Evolutionary conservation across 495 filamentous ascomycete species (phyloP).

Genomic region (Penicillium manginii): DNA sequence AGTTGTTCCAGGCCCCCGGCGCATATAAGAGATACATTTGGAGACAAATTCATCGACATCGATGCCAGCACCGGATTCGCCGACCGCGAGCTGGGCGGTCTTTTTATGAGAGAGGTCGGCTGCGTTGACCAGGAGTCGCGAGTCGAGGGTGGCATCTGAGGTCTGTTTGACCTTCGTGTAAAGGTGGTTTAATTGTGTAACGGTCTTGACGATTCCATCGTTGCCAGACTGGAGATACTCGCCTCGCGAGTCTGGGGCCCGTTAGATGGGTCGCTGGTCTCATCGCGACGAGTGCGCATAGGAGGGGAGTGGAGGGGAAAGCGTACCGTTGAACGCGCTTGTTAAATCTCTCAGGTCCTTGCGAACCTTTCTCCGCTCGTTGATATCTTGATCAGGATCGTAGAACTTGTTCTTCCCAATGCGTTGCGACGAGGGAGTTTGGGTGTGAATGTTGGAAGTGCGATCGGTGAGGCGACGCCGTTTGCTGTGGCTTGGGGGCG

Average conservation of each 20-base stretch:
- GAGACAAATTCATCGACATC: slow-evolving; percentile 94
- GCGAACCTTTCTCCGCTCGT: slow-evolving; percentile 73
- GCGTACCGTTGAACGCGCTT: slow-evolving; percentile 64
- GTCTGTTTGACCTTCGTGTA: slow-evolving; percentile 82
- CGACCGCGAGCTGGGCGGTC: slow-evolving; percentile 68
- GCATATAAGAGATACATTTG: slow-evolving; percentile 90
- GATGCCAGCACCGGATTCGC: slow-evolving; percentile 69
- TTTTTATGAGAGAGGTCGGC: slow-evolving; percentile 80
- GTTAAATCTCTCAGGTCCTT: slow-evolving; percentile 69
- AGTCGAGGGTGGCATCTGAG: slow-evolving; percentile 89
- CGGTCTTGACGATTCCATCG: slow-evolving; percentile 60
- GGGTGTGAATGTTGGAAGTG: slow-evolving; percentile 35
- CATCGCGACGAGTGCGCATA: not conserved
- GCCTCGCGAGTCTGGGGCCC: slow-evolving; percentile 61
- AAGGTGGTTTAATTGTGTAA: slow-evolving; percentile 65
- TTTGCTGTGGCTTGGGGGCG: slow-evolving; percentile 37
- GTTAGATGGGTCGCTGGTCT: slow-evolving; percentile 8
- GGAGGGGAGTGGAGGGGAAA: not conserved
- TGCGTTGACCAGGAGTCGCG: slow-evolving; percentile 75
- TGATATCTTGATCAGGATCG: slow-evolving; percentile 85
- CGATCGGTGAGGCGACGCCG: slow-evolving; percentile 48
- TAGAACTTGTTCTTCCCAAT: slow-evolving; percentile 58
- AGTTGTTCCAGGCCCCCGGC: slow-evolving; percentile 46
- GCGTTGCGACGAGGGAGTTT: slow-evolving; percentile 29
- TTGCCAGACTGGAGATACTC: slow-evolving; percentile 66